Evolutionary conservation across 139 green algal genomes (phyloP).

Genomic region (Coccomyxa sp.): DNA sequence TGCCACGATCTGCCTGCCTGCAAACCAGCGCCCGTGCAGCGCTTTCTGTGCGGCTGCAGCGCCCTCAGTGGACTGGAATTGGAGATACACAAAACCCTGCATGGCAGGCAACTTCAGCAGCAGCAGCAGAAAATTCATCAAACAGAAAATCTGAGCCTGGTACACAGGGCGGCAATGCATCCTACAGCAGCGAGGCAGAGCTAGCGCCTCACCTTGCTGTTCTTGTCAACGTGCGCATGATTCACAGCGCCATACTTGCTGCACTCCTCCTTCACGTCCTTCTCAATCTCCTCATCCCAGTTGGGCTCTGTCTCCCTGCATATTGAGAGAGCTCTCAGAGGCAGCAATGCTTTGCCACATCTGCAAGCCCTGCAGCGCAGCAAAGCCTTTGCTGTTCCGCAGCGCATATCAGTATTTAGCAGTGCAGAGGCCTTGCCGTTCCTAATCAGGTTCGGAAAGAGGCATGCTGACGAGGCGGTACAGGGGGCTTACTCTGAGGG

Average conservation of each 20-base stretch:
- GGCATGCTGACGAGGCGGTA: too few species aligned
- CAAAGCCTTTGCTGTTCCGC: too few species aligned
- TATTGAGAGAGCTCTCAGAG: not conserved
- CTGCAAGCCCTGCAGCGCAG: too few species aligned
- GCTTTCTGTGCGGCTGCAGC: conserved; percentile 65
- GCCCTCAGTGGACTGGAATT: conserved; percentile 56
- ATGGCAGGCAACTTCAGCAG: too few species aligned
- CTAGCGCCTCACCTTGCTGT: conserved; percentile 55
- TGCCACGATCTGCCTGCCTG: conserved; percentile 67
- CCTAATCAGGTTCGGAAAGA: too few species aligned
- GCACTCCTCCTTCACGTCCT: conserved; percentile 86
- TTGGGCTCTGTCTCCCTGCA: conserved; percentile 65
- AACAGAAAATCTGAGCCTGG: not conserved
- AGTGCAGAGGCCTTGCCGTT: too few species aligned
- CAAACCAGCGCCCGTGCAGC: conserved; percentile 89
- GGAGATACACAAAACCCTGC: conserved; percentile 92
- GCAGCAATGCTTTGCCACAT: too few species aligned
- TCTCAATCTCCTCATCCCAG: conserved; percentile 86
- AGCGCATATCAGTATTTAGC: too few species aligned
- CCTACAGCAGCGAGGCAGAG: too few species aligned
- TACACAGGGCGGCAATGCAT: not conserved
- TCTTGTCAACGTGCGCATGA: conserved; percentile 79
- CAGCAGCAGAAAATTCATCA: not conserved
- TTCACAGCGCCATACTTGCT: conserved; percentile 82
- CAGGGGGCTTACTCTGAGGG: conserved; percentile 42